Base-by-base conservation (phyloP, 257 asterid species). In the Ehretia macrophylla region DNA sequence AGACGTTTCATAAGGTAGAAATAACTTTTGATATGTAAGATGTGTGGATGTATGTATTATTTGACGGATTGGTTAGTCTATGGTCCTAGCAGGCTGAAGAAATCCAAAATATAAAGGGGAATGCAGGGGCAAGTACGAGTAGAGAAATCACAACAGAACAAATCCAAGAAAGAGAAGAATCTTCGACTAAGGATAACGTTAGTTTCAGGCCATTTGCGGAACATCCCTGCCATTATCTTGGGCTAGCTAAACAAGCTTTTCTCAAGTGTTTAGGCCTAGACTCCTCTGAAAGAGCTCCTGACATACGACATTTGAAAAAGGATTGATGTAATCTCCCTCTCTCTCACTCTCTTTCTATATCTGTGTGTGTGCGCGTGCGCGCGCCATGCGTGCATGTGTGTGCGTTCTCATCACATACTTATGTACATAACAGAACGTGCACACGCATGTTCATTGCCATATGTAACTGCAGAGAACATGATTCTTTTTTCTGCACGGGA, bases 231-330 rank as follows among this genome's bases (percentile, higher is more conserved):
- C 75, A 64, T 75, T 85, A 72, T 58, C 56, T 80, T 4, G 80
- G 76, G 59, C 68, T 72, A 23, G 79, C 70, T 1, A 85, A 78
- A 67, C 75, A 59, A 32, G 91, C 95, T 5, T 59, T 81, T 56
- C 72, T 85, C 8, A 85, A 85, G 74, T 85, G 94, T 48, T 67
- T 85, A 17, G 94, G 94, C 68, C 56, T 85, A 42, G 85, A 77
- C 72, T 68, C 79, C 11, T 53, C 56, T 60, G 47, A 75, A 0
- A 74, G 77, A 44, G 63, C 62, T 68, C 55, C 68, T 39, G 45
- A 32, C 68, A 57, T 39, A 22, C 22, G 69, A 69, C 80, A 71
- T 39, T 68, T 61, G n/a, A 82, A 73, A 64, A 78, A 56, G 42
- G 86, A 84, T n/a, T 84, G 72, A 69, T 63, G 68, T 67, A 58